Percentiles rank a stretch among this genome's conserved stretches.
Evolutionary conservation across 768 basidiomycete genomes (phyloP).

Genomic region (Mycena rosella): DNA sequence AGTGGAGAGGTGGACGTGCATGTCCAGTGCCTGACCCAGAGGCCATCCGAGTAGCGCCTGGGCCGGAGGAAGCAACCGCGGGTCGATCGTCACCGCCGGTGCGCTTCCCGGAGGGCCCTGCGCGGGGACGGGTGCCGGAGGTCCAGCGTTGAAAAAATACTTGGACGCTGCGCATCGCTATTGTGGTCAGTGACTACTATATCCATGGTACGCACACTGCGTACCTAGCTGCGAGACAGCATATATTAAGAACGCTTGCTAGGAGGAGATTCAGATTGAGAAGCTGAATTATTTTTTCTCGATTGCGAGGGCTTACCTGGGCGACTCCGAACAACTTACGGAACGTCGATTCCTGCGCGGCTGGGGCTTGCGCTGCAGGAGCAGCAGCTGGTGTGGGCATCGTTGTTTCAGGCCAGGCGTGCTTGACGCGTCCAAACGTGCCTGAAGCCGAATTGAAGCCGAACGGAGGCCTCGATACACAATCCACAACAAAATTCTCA

Average conservation of each 20-base stretch:
- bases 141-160: slow-evolving; percentile 52
- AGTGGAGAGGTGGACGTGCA: slow-evolving; percentile 84
- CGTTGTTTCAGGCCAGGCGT: background rate
- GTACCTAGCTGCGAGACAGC: slow-evolving; percentile 67
- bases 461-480: no score
- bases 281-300: background rate
- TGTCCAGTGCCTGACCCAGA: slow-evolving; percentile 69
- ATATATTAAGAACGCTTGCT: slow-evolving; percentile 82
- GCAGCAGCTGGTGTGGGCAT: slow-evolving; percentile 33
- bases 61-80: slow-evolving; percentile 65
- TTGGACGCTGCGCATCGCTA: slow-evolving; percentile 55
- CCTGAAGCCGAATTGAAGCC: background rate
- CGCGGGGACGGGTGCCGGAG: slow-evolving; percentile 44
- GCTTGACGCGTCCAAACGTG: slow-evolving; percentile 19
- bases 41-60: slow-evolving; percentile 71
- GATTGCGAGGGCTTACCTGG: slow-evolving; percentile 16
- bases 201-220: slow-evolving; percentile 10
- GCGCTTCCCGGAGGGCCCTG: slow-evolving; percentile 29
- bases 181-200: slow-evolving; percentile 26
- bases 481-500: no score
- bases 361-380: slow-evolving; percentile 25
- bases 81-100: slow-evolving; percentile 53
- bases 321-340: slow-evolving; percentile 29
- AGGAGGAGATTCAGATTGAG: background rate
- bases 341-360: slow-evolving; percentile 28